phyloP scores from a whole-genome alignment of 495 filamentous ascomycete species.

The Neurospora cerealis region DNA sequence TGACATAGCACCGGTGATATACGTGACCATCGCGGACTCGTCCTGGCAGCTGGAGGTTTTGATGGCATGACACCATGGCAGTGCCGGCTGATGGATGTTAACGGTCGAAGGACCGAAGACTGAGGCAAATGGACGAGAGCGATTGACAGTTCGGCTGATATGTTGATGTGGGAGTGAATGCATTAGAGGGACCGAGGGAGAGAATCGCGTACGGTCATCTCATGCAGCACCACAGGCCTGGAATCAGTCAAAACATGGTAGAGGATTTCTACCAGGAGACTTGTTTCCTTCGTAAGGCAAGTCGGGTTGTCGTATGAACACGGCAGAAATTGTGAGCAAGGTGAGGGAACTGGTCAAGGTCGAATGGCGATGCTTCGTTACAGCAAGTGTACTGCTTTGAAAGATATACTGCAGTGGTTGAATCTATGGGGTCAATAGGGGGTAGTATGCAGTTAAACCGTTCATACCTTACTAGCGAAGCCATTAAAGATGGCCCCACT shows the following conservation, averaged over 20 bases:
- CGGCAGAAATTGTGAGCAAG: too few relatives aligned
- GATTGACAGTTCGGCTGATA: too few relatives aligned
- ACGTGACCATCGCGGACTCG: neutral
- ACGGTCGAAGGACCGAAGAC: neutral
- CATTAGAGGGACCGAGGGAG: neutral
- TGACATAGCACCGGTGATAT: neutral
- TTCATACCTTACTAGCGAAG: neutral
- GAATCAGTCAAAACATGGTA: neutral
- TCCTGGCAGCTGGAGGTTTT: neutral
- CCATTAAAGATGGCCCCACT: constrained; percentile 13
- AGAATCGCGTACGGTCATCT: too few relatives aligned
- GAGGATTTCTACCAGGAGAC: neutral
- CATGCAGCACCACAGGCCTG: neutral
- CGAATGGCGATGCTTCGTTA: neutral
- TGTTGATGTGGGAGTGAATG: neutral
- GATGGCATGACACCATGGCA: neutral
- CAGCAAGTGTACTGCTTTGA: neutral
- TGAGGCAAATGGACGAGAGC: neutral
- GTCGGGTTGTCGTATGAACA: neutral
- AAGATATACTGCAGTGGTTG: too few relatives aligned
- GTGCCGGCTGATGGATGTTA: neutral
- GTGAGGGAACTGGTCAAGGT: too few relatives aligned
- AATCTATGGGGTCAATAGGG: fast-evolving
- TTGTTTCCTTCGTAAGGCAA: neutral
- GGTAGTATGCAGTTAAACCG: neutral